Evolutionary conservation across 495 filamentous ascomycete species (phyloP), one percentile per base, ranked within the genome.

Genomic region (Tuber borchii): DNA sequence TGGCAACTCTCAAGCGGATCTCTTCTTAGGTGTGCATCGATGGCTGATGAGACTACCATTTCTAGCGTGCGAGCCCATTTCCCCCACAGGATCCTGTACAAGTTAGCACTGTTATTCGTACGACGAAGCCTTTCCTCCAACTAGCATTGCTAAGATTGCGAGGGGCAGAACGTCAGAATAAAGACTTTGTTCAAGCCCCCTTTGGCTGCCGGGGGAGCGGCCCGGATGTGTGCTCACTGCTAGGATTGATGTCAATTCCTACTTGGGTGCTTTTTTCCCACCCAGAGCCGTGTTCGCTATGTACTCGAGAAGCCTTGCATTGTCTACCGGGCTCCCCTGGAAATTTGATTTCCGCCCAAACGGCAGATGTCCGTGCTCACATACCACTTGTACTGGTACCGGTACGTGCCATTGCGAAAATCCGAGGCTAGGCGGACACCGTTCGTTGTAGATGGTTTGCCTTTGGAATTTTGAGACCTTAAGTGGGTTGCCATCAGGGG

Each of bases 261-360:
- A 65, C 56, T 56, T 22, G 48, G 48, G 48, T 14, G 48, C 48
- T 12, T 34, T 34, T 65, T 65, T 26, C 56, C 26, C 26, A 65
- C 56, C 12, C n/a, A 31, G 56, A 34, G 6, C 56, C 26, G 56
- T 65, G n/a, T 65, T 65, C 56, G 12, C 10, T 65, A 31, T 65
- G 56, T 65, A 6, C 45, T 42, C 40, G 40, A 19, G 45, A 3
- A 65, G 26, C 56, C 56, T 65, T 31, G 56, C 56, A 12, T 31
- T 65, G n/a, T 65, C n/a, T 65, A 34, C 56, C 56, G 56, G 26
- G n/a, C 56, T 65, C 56, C 56, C 56, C 56, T 65, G 56, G 56
- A 31, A 31, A 65, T 31, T 56, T 65, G 17, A 65, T 65, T 65
- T 65, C 56, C 26, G 56, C 56, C 26, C 56, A 17, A 65, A 65